Percentiles rank a stretch among this genome's conserved stretches.
Evolutionary conservation across 1,284 basidiomycete genomes (phyloP).

Genomic region (Austropuccinia psidii): DNA sequence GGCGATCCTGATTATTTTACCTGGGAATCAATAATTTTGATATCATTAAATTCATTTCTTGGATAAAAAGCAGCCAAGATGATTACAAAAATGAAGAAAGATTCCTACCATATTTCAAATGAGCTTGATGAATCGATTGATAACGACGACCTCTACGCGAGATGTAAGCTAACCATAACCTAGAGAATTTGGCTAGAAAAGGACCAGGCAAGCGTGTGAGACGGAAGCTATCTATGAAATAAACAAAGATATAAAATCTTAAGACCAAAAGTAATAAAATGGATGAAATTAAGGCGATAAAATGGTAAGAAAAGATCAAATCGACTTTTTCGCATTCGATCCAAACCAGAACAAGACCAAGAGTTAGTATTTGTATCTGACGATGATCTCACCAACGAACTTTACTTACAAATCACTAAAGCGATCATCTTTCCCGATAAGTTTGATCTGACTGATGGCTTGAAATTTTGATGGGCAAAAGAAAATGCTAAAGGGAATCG

Average conservation of each 20-base stretch:
- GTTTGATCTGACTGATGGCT: too few relatives aligned
- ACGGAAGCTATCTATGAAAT: neutral
- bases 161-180: constrained; percentile 66
- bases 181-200: constrained; percentile 63
- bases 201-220: constrained; percentile 58
- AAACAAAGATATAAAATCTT: neutral
- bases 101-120: constrained; percentile 63
- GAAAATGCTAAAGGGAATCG: too few relatives aligned
- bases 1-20: constrained; percentile 71
- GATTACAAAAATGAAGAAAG: neutral
- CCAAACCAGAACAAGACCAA: neutral
- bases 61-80: neutral
- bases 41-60: neutral
- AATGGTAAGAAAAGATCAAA: neutral
- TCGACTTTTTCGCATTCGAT: neutral
- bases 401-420: too few relatives aligned
- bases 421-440: too few relatives aligned
- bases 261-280: neutral
- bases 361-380: too few relatives aligned
- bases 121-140: constrained; percentile 65
- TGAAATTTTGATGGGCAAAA: too few relatives aligned
- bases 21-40: constrained; percentile 48
- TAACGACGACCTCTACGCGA: constrained; percentile 65
- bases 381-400: too few relatives aligned
- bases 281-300: neutral